Evolutionary conservation across 2,329 filamentous ascomycete genomes (phyloP), one percentile per base, ranked within the genome.

Genomic region (Colletotrichum cordylinicola): DNA sequence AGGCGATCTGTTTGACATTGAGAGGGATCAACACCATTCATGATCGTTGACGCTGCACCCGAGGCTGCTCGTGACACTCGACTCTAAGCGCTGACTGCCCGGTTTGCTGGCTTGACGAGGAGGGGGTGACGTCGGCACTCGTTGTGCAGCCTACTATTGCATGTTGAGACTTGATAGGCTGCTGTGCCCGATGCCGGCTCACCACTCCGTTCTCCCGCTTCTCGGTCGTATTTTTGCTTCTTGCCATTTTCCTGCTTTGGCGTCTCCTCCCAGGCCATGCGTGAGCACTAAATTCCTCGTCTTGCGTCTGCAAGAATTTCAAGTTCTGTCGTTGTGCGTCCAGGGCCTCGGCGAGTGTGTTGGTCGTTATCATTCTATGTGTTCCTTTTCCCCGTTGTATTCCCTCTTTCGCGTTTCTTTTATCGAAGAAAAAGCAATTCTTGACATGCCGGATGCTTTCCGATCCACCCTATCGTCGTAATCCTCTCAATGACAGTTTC

Each of bases 11-110:
- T 62, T 35, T 55, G 29, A 31, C 29, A 37, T 67, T 52, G 37
- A 67, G 37, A 61, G 52, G 16, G 61, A 74, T 67, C 52, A 39
- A 66, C 61, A 31, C n/a, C 10, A 18, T 24, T 55, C 52, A 31
- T 24, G 48, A 62, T 15, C 13, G 60, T 16, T 61, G 64, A 13
- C 15, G 33, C 10, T 18, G 52, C 31, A 37, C n/a, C 71, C 71
- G 71, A 74, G 66, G 71, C 43, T 70, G 58, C 58, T 70, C 64
- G 43, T 74, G 66, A 70, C 43, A 64, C n/a, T 33, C 37, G 16
- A 73, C 29, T 33, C 16, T n/a, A 29, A 48, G 35, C 60, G 33
- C 48, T 66, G n/a, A 18, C 27, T 62, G 48, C 55, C 55, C 18
- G 21, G 65, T 29, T 73, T 48, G 21, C 31, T 33, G 24, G 24